Conservation (phyloP, 805 yeast species). For the Candida ficus region DNA sequence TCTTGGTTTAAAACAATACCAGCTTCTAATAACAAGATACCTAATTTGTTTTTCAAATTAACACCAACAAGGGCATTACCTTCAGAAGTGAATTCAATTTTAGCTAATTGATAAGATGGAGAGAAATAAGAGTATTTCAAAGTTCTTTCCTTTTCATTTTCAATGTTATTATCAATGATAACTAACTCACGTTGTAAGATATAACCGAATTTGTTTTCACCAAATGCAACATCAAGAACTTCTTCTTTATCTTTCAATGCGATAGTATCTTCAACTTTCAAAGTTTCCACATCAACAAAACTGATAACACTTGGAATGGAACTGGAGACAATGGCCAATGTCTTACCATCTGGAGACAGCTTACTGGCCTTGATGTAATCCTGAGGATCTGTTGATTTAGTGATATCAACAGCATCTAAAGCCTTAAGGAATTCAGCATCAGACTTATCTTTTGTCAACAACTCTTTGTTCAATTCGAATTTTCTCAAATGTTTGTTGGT, state of each 20-base stretch:
- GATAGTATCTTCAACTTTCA: slow-evolving; percentile 48
- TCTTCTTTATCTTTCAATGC: slow-evolving; percentile 43
- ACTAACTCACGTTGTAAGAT: slow-evolving; percentile 49
- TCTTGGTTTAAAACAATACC: slow-evolving; percentile 12
- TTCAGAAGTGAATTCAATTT: slow-evolving; percentile 37
- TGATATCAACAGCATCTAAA: slow-evolving; percentile 55
- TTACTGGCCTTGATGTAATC: slow-evolving; percentile 58
- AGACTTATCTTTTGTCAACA: too few relatives aligned
- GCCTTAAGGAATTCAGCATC: slow-evolving; percentile 52
- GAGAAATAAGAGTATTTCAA: slow-evolving; percentile 17
- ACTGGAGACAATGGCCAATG: slow-evolving; percentile 68
- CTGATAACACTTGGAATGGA: slow-evolving; percentile 57
- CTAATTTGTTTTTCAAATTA: slow-evolving; percentile 34
- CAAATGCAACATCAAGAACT: slow-evolving; percentile 61
- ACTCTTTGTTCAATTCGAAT: slow-evolving; percentile 29
- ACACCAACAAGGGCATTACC: slow-evolving; percentile 38
- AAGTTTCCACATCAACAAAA: slow-evolving; percentile 50
- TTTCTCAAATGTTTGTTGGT: slow-evolving; percentile 70
- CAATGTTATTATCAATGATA: background rate
- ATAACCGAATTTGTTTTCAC: slow-evolving; percentile 57
- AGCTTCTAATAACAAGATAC: slow-evolving; percentile 32
- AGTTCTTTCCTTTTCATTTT: slow-evolving; percentile 11
- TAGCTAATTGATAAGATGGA: slow-evolving; percentile 29
- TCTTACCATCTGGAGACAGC: slow-evolving; percentile 51
- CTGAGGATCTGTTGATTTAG: slow-evolving; percentile 40